Percentiles rank a stretch among this genome's conserved stretches.
These are phyloP conservation scores for Lentinula raphanica DNA, from an alignment of 768 basidiomycete species.

Conservation along the genomic window DNA sequence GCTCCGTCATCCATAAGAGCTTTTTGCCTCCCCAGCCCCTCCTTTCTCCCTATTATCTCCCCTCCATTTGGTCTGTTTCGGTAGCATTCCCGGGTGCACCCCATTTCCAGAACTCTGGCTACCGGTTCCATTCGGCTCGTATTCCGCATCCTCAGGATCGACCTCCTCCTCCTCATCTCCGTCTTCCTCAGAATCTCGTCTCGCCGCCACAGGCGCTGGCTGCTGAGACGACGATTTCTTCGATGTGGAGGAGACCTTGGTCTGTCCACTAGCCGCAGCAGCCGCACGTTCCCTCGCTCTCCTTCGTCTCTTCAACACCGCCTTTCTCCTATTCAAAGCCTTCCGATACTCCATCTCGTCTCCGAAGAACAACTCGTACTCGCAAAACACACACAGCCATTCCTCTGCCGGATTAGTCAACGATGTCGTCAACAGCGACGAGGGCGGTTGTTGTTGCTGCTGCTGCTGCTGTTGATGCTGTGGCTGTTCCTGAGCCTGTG, in stretches of 20 bases:
- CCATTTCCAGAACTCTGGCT: constrained; percentile 6
- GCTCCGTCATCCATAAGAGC: constrained; percentile 4
- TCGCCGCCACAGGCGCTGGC: not conserved
- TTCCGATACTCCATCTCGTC: constrained; percentile 60
- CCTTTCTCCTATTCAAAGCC: constrained; percentile 60
- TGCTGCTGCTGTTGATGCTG: no score
- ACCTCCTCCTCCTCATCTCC: constrained; percentile 20
- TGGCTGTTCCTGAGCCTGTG: constrained; percentile 16
- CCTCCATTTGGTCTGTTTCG: constrained; percentile 18
- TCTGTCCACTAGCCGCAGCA: constrained; percentile 20
- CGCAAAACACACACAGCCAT: constrained; percentile 93
- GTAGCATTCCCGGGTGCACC: constrained; percentile 11
- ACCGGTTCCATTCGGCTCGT: constrained; percentile 16
- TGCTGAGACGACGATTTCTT: not conserved
- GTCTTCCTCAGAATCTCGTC: constrained; percentile 17
- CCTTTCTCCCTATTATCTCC: constrained; percentile 17
- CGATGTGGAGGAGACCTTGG: not conserved
- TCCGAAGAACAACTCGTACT: constrained; percentile 90
- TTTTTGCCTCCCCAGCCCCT: constrained; percentile 11
- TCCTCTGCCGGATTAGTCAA: constrained; percentile 69
- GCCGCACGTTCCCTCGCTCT: constrained; percentile 61
- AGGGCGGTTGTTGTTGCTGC: constrained; percentile 19
- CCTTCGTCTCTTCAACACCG: constrained; percentile 54
- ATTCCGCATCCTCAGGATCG: constrained; percentile 21
- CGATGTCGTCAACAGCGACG: constrained; percentile 14